phyloP scores from a whole-genome alignment of 2,329 filamentous ascomycete genomes.

The Clonostachys rhizophaga region DNA sequence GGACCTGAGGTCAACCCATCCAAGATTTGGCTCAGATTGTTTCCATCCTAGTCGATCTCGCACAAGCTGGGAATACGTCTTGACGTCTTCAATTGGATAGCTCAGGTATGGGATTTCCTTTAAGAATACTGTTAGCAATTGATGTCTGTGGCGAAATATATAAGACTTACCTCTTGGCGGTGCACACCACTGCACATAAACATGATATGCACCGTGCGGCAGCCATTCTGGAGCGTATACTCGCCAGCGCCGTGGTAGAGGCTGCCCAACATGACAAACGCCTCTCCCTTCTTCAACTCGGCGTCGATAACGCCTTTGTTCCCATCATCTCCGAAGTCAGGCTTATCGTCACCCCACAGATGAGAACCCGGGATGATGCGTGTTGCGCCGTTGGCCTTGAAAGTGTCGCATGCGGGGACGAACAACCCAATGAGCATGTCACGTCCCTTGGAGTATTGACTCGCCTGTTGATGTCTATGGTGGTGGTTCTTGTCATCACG shows the following conservation, averaged over 20 bases:
- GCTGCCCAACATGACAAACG: conserved; percentile 29
- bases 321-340: conserved; percentile 22
- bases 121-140: background rate
- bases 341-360: conserved; percentile 28
- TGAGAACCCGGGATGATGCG: conserved; percentile 27
- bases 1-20: conserved; percentile 30
- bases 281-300: conserved; percentile 25
- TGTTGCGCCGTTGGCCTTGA: conserved; percentile 25
- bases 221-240: conserved; percentile 17
- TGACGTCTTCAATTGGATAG: conserved; percentile 29
- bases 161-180: conserved; percentile 16
- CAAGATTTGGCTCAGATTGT: conserved; percentile 30
- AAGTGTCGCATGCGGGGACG: conserved; percentile 25
- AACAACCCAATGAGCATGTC: conserved; percentile 28
- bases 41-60: conserved; percentile 29
- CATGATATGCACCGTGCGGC: conserved; percentile 28
- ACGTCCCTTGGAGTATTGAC: conserved; percentile 16
- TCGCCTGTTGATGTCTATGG: conserved; percentile 15
- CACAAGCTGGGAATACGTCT: conserved; percentile 25
- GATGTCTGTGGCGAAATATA: conserved; percentile 1
- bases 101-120: conserved; percentile 12
- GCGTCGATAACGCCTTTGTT: conserved; percentile 15
- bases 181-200: conserved; percentile 30
- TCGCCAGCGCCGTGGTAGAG: conserved; percentile 27
- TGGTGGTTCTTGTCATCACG: conserved; percentile 33